Evolutionary conservation across 1,284 basidiomycete species (phyloP), one percentile per base, ranked within the genome.

Genomic region (Golubevia pallescens): DNA sequence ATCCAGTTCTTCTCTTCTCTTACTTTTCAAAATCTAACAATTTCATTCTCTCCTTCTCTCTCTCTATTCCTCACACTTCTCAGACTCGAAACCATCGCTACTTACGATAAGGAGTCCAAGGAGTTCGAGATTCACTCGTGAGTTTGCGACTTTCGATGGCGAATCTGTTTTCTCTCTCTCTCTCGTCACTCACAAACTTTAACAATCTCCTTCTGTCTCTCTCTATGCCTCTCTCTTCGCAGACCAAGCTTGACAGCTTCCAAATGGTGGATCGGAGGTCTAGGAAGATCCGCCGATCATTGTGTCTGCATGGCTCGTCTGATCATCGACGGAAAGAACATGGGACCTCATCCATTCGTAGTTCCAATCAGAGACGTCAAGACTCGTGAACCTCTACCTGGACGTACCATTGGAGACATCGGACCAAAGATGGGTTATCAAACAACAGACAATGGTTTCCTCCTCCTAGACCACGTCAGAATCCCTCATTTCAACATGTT

Each of bases 301-400:
- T 83, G 85, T 13, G 78, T 86, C 59, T 86, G 87, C 51, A 86
- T 86, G 86, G 86, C 86, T 1, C 86, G 86, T 68, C 78, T 87
- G 20, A 78, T 83, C 57, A 75, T 81, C 68, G 75, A 83, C 32
- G 84, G 84, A 66, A 81, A 82, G 79, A 71, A 74, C 61, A 75
- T 80, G 57, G 86, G 86, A 7, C 83, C 84, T 19, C 84, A 86
- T 68, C 85, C 86, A 0, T 79, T 87, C 65, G 71, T 87, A 57
- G 85, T 86, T 8, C 85, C 81, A 20, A 75, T 87, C 52, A 80
- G 86, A 5, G 86, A 86, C 64, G 24, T 74, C 56, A 79, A 85
- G 70, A 86, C 85, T 3, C 77, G 85, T 53, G 80, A 86, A 66
- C 68, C 80, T 19, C 76, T 87, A 21, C 84, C 84, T 13, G 86